Evolutionary conservation across 2,329 filamentous ascomycete species (phyloP).

Genomic region (Gaeumannomyces sp.): DNA sequence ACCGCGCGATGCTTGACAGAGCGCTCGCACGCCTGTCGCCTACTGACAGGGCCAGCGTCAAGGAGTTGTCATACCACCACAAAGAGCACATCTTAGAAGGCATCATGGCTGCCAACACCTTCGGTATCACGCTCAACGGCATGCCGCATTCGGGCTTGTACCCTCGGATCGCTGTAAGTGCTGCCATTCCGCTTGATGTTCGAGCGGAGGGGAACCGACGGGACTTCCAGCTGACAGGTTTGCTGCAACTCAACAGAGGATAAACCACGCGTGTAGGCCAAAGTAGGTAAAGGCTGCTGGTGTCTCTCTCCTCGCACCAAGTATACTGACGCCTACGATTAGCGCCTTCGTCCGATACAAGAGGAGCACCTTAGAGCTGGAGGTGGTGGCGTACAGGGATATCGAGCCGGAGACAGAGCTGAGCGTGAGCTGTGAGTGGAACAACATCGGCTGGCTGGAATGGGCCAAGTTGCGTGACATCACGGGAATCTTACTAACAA

Average conservation of each 20-base stretch:
- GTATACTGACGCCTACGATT: neutral
- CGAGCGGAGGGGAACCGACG: neutral
- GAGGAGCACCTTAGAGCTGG: slow-evolving; percentile 16
- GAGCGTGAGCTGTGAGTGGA: slow-evolving; percentile 18
- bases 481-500: neutral
- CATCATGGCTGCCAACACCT: slow-evolving; percentile 1
- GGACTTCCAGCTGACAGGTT: neutral
- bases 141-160: slow-evolving; percentile 4
- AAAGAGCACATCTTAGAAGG: slow-evolving; percentile 10
- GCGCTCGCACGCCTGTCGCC: slow-evolving; percentile 14
- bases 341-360: slow-evolving; percentile 19
- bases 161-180: neutral
- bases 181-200: neutral
- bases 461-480: neutral
- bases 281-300: slow-evolving; percentile 15
- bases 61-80: neutral
- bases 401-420: slow-evolving; percentile 19
- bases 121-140: neutral
- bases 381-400: slow-evolving; percentile 18
- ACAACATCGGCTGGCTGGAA: no score
- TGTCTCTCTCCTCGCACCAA: neutral
- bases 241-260: slow-evolving; percentile 11
- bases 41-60: slow-evolving; percentile 4
- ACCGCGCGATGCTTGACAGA: slow-evolving; percentile 13
- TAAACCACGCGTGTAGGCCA: slow-evolving; percentile 21